Evolutionary conservation across 768 basidiomycete genomes (phyloP), one percentile per base, ranked within the genome.

Genomic region (Russula abietina): DNA sequence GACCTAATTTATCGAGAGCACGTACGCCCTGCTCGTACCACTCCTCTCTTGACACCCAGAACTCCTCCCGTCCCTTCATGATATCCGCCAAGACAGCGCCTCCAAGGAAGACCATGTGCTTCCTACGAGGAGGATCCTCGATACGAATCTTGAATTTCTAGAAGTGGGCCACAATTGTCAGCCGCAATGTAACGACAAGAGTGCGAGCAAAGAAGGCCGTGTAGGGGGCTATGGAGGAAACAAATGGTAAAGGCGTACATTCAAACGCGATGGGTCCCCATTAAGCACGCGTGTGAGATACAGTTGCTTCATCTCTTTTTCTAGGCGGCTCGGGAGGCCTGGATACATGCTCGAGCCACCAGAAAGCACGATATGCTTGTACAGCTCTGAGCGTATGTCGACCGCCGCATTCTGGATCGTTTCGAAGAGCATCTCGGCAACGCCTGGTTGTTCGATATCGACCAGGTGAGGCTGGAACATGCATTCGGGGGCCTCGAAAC

Each of bases 261-360:
- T 94, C 69, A 98, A 73, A 41, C 97, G 81, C 17, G 86, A 75
- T 0, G 92, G 87, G 71, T 98, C 88, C 19, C 91, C 87, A 50
- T 83, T 80, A 50, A 98, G 80, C 19, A 98, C 91, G n/a, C 86
- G 81, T 2, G 91, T 90, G 64, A 99, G 82, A 74, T 98, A 93
- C n/a, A 98, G 80, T 74, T 98, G 97, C 75, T 98, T 98, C 90
- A 98, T 93, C 79, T 99, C 96, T 79, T 98, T 98, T 77, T 98
- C 97, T 49, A 99, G 80, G 51, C 97, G 86, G 72, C 90, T 93
- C 12, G 97, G 97, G 60, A 99, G 83, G 30, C 97, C 97, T 33
- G 97, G 96, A 73, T 98, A 98, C 96, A 98, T 98, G 74, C 91
- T 94, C 2, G 93, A 96, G 8, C 97, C 97, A 57, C 97, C 97